A percentile compares a stretch with the other conserved stretches of the same genome.
phyloP scores from a whole-genome alignment of 257 asterid species.

The Paulownia fortunei region DNA sequence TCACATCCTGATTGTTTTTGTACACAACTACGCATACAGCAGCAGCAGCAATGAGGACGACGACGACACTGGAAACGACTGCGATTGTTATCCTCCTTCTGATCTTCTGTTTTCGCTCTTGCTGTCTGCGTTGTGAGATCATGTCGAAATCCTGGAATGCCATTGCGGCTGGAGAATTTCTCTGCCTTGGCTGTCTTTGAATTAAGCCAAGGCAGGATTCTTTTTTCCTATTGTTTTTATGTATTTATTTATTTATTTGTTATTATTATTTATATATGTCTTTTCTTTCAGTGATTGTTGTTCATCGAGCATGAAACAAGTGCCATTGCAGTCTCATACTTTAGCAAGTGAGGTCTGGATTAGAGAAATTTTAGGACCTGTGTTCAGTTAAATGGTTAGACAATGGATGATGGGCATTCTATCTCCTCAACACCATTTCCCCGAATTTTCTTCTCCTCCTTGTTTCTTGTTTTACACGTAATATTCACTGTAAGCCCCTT shows the following conservation, averaged over 20 bases:
- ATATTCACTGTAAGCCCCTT: neutral
- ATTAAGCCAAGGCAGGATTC: conserved; percentile 76
- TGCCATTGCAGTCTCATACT: neutral
- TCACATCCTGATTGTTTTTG: conserved; percentile 22
- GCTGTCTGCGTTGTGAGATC: conserved; percentile 69
- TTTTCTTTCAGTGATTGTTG: neutral
- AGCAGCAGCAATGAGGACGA: conserved; percentile 55
- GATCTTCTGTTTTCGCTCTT: conserved; percentile 49
- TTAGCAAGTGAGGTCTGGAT: conserved; percentile 35
- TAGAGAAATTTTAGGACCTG: conserved; percentile 40
- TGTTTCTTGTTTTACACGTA: neutral
- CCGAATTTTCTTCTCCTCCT: conserved; percentile 25
- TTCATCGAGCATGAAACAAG: conserved; percentile 13
- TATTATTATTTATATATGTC: neutral
- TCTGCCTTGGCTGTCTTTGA: conserved; percentile 66
- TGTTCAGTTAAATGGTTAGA: conserved; percentile 19
- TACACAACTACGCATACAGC: conserved; percentile 48
- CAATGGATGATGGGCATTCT: conserved; percentile 11
- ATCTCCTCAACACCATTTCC: neutral
- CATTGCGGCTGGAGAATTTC: conserved; percentile 45
- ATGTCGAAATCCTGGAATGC: conserved; percentile 97
- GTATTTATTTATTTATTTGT: neutral
- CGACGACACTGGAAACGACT: conserved; percentile 34
- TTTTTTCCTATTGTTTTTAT: neutral
- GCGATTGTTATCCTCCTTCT: conserved; percentile 51